These are phyloP conservation scores for Psilocybe cyanescens DNA, from an alignment of 768 basidiomycete genomes.

Conservation along the genomic window DNA sequence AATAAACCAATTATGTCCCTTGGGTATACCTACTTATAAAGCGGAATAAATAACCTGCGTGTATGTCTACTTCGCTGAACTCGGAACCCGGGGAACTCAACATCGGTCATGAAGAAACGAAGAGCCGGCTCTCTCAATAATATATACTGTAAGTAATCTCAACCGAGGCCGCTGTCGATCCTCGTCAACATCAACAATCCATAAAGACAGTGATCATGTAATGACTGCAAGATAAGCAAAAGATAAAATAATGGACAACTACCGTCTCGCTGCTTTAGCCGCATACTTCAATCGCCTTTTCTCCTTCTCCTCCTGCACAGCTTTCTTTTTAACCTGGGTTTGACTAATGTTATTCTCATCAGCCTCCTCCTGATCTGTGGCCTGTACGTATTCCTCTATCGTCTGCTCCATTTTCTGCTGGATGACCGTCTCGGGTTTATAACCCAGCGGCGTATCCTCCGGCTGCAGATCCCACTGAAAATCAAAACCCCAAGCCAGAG, in stretches of 20 bases:
- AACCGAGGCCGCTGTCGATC: neutral
- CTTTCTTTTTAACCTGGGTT: constrained; percentile 72
- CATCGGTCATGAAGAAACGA: neutral
- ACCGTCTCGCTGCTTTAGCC: constrained; percentile 27
- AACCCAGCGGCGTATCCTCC: constrained; percentile 24
- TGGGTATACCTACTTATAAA: neutral
- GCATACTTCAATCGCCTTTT: constrained; percentile 38
- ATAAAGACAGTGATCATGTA: neutral
- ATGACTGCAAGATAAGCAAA: neutral
- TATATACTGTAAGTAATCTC: neutral
- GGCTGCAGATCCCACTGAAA: constrained; percentile 65
- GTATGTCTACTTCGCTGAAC: neutral
- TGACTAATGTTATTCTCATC: constrained; percentile 63
- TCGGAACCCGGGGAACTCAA: neutral
- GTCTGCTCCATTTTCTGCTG: constrained; percentile 74
- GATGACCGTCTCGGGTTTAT: constrained; percentile 36
- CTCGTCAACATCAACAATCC: constrained; percentile 1
- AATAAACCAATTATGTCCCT: neutral
- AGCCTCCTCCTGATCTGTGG: constrained; percentile 50
- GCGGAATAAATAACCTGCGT: neutral
- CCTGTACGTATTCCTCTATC: constrained; percentile 57
- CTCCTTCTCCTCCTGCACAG: constrained; percentile 42
- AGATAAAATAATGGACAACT: neutral
- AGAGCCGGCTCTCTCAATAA: neutral
- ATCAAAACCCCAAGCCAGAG: constrained; percentile 86